Base-by-base conservation (phyloP, 2,329 filamentous ascomycete species). In the Stagonosporopsis vannaccii region DNA sequence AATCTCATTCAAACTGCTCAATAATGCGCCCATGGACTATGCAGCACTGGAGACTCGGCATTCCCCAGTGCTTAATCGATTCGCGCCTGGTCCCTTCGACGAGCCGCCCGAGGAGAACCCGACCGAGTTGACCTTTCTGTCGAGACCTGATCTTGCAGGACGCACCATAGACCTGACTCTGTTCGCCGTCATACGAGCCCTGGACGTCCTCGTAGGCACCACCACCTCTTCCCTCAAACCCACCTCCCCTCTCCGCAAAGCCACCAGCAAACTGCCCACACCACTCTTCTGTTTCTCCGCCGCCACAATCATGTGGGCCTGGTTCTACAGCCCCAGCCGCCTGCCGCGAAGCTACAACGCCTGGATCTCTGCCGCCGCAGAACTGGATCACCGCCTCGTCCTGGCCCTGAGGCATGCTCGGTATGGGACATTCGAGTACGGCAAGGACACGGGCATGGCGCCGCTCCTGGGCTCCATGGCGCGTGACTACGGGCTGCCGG, bases 231-330 rank as follows among this genome's bases (percentile, higher is more conserved):
- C 40, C 2, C 49, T 58, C 20, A 28, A 46, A 2, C 49, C 44
- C 17, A 23, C 33, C 3, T 59, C 53, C 13, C 37, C 36, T 12
- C 32, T 58, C 2, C 36, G 46, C 2, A 26, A 33, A n/a, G 30
- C 75, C 6, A 73, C 78, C 25, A 67, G 69, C 25, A 72, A 85
- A 33, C 79, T 85, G n/a, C 89, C 94, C 69, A 85, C 90, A 4
- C 77, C 84, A 6, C 77, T 93, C 17, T 96, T 96, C 73, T 86
- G 89, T 40, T 74, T 83, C 30, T 92, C 90, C 19, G 87, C 85
- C 35, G 89, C 87, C 20, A 78, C 91, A 33, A 88, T 96, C 63
- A 96, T 96, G 92, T 94, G 90, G 89, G 85, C 90, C 17, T 96
- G 90, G 90, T 88, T 96, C 72, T 96, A 94, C 77, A 74, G 81